Evolutionary conservation across 75 land plant genomes (phyloP), one percentile per base, ranked within the genome.

Genomic region (Ceratopteris richardii): DNA sequence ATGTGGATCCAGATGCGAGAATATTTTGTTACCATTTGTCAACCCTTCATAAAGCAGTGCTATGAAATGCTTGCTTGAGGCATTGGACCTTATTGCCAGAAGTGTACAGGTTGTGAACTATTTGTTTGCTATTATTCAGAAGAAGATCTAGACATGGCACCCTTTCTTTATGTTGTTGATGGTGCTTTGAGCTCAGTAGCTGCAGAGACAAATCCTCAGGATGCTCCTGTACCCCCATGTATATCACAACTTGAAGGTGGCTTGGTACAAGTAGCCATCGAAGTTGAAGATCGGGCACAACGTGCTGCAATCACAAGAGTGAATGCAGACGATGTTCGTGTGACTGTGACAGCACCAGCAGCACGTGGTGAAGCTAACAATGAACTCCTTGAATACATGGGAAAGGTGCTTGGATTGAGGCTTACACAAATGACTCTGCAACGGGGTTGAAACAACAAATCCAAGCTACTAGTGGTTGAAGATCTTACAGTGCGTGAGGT

Each of bases 191-290:
- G 92, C 82, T 86, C 99, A 58, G 80, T 95, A 60, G 97, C 88
- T 56, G 96, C 99, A 44, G 99, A 95, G 66, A 95, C 97, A 21
- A 95, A 95, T 54, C 99, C 97, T 44, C 97, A 95, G 99, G 97
- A 95, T 87, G 99, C 97, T 63, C 97, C 99, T 58, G 89, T 95
- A 1, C 99, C 99, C 22, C 99, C 97, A 31, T 95, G 99, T 60
- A 95, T 95, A 69, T 87, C 99, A 33, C 99, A 87, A 57, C 46
- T 87, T 29, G 97, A 95, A 63, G 97, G 99, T 31, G 97, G 99
- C 29, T 79, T 95, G 57, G 99, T 90, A 23, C 97, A 95, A 81
- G 92, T 95, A 51, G 99, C 99, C 36, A 90, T 95, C 50, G 99
- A 95, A 77, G 99, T 90, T 25, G 99, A 95, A 72, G 99, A 95